Percentiles rank a stretch among this genome's conserved stretches.
Evolutionary conservation across 139 green algal species (phyloP).

Genomic region (Chlamydomonas eustigma): DNA sequence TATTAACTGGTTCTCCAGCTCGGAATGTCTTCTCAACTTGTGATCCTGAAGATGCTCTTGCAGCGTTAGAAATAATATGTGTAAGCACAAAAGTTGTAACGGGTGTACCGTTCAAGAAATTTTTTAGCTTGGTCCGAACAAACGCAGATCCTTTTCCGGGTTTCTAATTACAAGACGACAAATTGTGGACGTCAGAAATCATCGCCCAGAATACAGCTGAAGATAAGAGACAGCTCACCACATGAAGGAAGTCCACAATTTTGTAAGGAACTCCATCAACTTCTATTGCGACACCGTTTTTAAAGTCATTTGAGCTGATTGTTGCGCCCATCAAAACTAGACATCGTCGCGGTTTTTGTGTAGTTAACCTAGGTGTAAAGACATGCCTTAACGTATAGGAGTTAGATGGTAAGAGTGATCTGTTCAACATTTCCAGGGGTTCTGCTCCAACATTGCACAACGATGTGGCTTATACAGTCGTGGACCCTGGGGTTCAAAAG

Average conservation of each 20-base stretch:
- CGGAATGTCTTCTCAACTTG: conserved; percentile 94
- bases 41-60: conserved; percentile 63
- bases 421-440: too few relatives aligned
- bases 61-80: background rate
- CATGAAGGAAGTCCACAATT: conserved; percentile 90
- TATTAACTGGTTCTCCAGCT: conserved; percentile 81
- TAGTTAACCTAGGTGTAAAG: too few relatives aligned
- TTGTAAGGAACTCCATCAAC: conserved; percentile 62
- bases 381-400: too few relatives aligned
- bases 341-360: background rate
- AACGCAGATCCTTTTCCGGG: conserved; percentile 97
- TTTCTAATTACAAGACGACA: too few relatives aligned
- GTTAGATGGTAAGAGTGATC: too few relatives aligned
- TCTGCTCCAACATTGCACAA: too few relatives aligned
- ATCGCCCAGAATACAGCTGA: too few relatives aligned
- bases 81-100: background rate
- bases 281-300: conserved; percentile 85
- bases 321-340: conserved; percentile 18
- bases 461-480: too few relatives aligned
- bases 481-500: too few relatives aligned
- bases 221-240: conserved; percentile 43
- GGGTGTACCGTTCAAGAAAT: conserved; percentile 84
- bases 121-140: conserved; percentile 96
- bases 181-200: too few relatives aligned
- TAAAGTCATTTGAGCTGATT: conserved; percentile 91